A percentile compares a stretch with the other conserved stretches of the same genome.
Conservation (phyloP, 768 basidiomycete genomes). For the Agaricus blazei region DNA sequence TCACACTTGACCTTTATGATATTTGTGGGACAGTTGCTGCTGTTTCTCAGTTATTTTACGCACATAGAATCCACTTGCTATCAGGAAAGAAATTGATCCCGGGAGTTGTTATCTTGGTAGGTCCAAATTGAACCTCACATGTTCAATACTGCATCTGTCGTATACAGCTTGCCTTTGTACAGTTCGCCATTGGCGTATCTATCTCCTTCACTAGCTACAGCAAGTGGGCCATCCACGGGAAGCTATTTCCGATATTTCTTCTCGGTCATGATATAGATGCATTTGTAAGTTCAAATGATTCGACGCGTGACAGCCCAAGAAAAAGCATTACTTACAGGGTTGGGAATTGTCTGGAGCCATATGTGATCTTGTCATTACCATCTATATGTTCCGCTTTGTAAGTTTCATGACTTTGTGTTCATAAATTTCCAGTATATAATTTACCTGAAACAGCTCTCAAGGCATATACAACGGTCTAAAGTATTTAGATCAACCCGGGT, state of each 20-base stretch:
- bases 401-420: neutral
- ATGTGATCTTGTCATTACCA: constrained; percentile 3
- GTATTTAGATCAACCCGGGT: neutral
- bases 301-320: neutral
- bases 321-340: neutral
- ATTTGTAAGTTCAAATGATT: neutral
- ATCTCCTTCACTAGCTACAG: neutral
- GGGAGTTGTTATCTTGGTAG: neutral
- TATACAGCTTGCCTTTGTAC: neutral
- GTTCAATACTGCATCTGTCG: neutral
- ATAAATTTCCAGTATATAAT: neutral
- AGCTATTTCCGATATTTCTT: neutral
- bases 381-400: constrained; percentile 2
- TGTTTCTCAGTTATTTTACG: neutral
- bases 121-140: too few species aligned
- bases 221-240: too few species aligned
- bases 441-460: neutral
- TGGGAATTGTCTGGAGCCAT: neutral
- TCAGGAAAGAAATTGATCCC: neutral
- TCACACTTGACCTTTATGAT: too few species aligned
- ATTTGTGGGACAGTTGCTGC: neutral
- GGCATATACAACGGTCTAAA: neutral
- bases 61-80: neutral
- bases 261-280: too few species aligned
- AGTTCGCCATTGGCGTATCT: neutral